These are phyloP conservation scores for Diaporthe eres DNA, from an alignment of 2,329 filamentous ascomycete genomes.

Conservation along the genomic window DNA sequence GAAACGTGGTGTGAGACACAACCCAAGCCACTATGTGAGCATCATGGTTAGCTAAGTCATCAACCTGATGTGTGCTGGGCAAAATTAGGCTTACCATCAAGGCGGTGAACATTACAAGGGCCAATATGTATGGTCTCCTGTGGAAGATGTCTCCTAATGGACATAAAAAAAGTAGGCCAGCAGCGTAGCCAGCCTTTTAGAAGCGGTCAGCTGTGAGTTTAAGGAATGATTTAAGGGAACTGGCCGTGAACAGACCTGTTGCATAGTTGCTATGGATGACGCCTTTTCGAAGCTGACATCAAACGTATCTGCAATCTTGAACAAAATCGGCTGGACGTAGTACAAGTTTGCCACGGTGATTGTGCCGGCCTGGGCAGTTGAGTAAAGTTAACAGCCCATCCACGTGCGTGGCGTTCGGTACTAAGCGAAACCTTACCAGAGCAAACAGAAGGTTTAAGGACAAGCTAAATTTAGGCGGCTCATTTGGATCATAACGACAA, in stretches of 20 bases:
- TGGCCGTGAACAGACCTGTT: conserved; percentile 62
- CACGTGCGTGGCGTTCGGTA: background rate
- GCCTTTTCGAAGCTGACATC: conserved; percentile 78
- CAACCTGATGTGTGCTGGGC: background rate
- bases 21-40: conserved; percentile 70
- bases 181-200: conserved; percentile 76
- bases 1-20: conserved; percentile 78
- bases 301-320: conserved; percentile 81
- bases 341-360: conserved; percentile 87
- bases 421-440: conserved; percentile 59
- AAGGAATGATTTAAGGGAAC: no score
- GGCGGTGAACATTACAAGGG: conserved; percentile 77
- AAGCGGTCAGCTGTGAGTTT: background rate
- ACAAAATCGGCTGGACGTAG: conserved; percentile 85
- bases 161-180: conserved; percentile 80
- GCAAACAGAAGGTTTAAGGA: conserved; percentile 79
- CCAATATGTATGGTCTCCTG: conserved; percentile 78
- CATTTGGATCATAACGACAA: conserved; percentile 77
- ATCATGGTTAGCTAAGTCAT: background rate
- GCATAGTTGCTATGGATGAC: conserved; percentile 78
- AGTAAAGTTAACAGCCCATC: background rate
- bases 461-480: conserved; percentile 78
- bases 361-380: conserved; percentile 60
- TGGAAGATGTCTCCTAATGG: conserved; percentile 80
- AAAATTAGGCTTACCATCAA: conserved; percentile 66